Conservation (phyloP, 768 basidiomycete genomes). For the Lyophyllum semitale region DNA sequence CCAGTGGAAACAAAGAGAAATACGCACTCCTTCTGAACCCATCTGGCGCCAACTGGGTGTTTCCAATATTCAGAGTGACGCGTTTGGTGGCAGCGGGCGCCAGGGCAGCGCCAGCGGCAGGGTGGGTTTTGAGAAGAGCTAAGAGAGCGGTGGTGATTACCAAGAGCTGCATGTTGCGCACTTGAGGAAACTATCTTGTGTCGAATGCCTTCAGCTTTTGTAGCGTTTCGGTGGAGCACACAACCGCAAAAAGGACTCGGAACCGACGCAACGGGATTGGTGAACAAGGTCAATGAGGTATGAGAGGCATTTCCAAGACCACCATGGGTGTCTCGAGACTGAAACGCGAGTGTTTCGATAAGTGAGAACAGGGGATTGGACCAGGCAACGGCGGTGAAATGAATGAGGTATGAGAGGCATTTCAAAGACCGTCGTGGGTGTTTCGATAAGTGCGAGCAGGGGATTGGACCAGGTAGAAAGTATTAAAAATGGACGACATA, state of each 20-base stretch:
- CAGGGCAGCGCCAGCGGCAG: not conserved
- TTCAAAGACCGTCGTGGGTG: not conserved
- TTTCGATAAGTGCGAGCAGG: slow-evolving; percentile 3
- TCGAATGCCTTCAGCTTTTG: slow-evolving; percentile 4
- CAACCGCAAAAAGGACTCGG: slow-evolving; percentile 13
- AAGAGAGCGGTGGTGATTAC: slow-evolving; percentile 7
- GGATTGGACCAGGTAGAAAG: slow-evolving; percentile 6
- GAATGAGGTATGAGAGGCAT: slow-evolving; percentile 2
- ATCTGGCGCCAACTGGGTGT: slow-evolving; percentile 20
- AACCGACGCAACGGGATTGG: not conserved
- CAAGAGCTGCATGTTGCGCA: slow-evolving; percentile 15
- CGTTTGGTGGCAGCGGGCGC: not conserved
- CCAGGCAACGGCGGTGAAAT: no score
- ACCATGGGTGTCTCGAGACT: not conserved
- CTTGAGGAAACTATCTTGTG: not conserved
- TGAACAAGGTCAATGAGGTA: not conserved
- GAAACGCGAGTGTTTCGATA: slow-evolving; percentile 8
- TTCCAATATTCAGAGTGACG: slow-evolving; percentile 20
- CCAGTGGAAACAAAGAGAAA: not conserved
- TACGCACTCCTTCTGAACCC: slow-evolving; percentile 22
- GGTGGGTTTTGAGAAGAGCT: slow-evolving; percentile 10
- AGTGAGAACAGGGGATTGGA: slow-evolving; percentile 11
- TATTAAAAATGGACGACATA: slow-evolving; percentile 2
- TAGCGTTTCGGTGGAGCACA: slow-evolving; percentile 3
- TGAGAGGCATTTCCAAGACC: not conserved